A percentile compares a stretch with the other conserved stretches of the same genome.
Evolutionary conservation across 1,284 basidiomycete genomes (phyloP).

Genomic region (Trichosporon inkin): DNA sequence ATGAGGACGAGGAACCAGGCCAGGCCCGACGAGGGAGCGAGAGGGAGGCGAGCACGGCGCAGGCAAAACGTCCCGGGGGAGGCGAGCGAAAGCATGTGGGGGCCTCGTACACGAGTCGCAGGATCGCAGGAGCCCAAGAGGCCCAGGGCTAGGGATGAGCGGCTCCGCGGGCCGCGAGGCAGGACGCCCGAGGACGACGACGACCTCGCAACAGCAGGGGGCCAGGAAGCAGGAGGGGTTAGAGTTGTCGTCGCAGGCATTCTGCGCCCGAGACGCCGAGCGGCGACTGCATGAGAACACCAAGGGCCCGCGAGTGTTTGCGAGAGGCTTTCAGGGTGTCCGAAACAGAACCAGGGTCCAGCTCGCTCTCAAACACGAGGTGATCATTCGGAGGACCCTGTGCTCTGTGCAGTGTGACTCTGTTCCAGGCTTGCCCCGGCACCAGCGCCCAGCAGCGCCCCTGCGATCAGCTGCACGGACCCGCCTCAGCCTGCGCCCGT

Average conservation of each 20-base stretch:
- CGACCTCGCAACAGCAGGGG: background rate
- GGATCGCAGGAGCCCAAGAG: background rate
- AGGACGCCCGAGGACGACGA: background rate
- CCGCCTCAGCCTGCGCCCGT: background rate
- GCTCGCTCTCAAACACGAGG: background rate
- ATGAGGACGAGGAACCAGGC: background rate
- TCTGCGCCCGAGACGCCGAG: background rate
- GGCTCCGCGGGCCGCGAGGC: background rate
- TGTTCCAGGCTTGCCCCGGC: background rate
- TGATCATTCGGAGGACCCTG: background rate
- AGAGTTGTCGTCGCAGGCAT: background rate
- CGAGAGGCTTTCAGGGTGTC: background rate
- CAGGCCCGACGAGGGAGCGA: background rate
- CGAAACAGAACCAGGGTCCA: constrained; percentile 4
- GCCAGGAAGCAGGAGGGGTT: background rate
- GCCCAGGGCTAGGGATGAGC: background rate
- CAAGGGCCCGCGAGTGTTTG: background rate
- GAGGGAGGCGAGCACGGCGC: background rate
- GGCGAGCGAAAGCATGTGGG: background rate
- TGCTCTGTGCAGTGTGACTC: background rate
- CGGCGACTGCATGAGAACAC: background rate
- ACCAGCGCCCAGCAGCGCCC: background rate
- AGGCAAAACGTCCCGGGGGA: background rate
- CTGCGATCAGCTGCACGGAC: background rate
- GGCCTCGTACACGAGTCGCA: background rate